Percentiles rank a stretch among this genome's conserved stretches.
These are phyloP conservation scores for Colletotrichum karsti DNA, from an alignment of 2,329 filamentous ascomycete species.

Conservation along the genomic window DNA sequence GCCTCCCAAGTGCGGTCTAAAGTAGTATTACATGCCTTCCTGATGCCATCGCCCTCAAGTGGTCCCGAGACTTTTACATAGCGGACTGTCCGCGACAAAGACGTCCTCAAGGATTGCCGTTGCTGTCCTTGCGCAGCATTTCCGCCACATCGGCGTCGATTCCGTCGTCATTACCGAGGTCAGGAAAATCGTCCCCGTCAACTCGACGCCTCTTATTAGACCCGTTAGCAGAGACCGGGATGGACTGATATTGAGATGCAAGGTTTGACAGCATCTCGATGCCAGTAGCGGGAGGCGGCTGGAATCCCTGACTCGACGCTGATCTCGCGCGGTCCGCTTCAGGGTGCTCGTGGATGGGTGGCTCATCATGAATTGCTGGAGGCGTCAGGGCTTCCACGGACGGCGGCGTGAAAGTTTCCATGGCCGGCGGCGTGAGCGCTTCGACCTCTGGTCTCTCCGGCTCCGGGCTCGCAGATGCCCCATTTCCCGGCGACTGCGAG, in stretches of 20 bases:
- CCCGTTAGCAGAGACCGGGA: conserved; percentile 59
- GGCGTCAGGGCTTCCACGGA: conserved; percentile 34
- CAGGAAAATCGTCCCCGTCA: conserved; percentile 60
- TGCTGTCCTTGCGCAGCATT: conserved; percentile 57
- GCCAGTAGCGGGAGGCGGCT: conserved; percentile 36
- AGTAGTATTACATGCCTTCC: conserved; percentile 1
- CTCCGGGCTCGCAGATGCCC: conserved; percentile 53
- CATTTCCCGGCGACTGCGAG: conserved; percentile 55
- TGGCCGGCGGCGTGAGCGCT: conserved; percentile 82
- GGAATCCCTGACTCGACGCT: conserved; percentile 30
- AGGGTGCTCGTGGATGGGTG: conserved; percentile 32
- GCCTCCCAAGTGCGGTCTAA: not conserved
- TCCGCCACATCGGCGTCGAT: conserved; percentile 66
- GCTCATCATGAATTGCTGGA: conserved; percentile 30
- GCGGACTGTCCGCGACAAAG: not conserved
- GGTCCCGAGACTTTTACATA: not conserved
- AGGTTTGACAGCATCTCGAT: conserved; percentile 51
- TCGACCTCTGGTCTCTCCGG: conserved; percentile 82
- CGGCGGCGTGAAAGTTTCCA: conserved; percentile 49
- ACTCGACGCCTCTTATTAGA: conserved; percentile 66
- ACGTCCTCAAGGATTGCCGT: conserved; percentile 11
- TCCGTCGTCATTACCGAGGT: conserved; percentile 62
- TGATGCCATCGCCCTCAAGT: not conserved
- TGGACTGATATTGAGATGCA: conserved; percentile 56
- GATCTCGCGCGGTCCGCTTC: conserved; percentile 26